Evolutionary conservation across 129 eudicot species (phyloP).

Genomic region (Flaveria bidentis): DNA sequence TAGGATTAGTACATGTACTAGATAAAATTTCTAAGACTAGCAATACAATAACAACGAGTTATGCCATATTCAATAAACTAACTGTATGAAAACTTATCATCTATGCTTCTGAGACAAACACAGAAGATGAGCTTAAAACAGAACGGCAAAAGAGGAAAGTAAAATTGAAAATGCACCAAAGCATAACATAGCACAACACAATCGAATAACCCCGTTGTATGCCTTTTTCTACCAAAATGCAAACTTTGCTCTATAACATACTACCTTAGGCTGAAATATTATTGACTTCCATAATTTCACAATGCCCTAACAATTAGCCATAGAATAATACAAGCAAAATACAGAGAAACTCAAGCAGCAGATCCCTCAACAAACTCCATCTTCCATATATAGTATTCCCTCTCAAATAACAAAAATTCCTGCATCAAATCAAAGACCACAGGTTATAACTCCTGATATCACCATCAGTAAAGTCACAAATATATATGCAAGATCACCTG

Average conservation of each 20-base stretch:
- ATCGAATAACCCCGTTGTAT: background rate
- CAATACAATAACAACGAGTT: too few species aligned
- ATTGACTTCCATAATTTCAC: background rate
- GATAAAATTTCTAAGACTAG: too few species aligned
- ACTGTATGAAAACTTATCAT: too few species aligned
- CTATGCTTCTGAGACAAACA: too few species aligned
- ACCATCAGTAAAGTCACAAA: background rate
- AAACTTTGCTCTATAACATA: background rate
- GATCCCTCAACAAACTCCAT: conserved; percentile 65
- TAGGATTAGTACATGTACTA: too few species aligned
- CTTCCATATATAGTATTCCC: conserved; percentile 71
- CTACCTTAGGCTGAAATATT: background rate
- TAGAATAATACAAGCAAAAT: conserved; percentile 25
- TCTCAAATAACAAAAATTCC: conserved; percentile 84
- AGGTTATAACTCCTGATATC: background rate
- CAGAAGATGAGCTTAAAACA: too few species aligned
- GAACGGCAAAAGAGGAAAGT: too few species aligned
- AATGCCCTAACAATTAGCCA: conserved; percentile 4
- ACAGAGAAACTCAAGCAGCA: conserved; percentile 39
- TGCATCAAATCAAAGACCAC: conserved; percentile 21
- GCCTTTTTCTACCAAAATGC: background rate
- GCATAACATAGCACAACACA: conserved; percentile 1
- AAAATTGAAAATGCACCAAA: background rate
- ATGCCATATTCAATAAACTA: too few species aligned
- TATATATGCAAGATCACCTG: conserved; percentile 52